Base-by-base conservation (phyloP, 495 filamentous ascomycete species). In the Hypoxylon fragiforme region DNA sequence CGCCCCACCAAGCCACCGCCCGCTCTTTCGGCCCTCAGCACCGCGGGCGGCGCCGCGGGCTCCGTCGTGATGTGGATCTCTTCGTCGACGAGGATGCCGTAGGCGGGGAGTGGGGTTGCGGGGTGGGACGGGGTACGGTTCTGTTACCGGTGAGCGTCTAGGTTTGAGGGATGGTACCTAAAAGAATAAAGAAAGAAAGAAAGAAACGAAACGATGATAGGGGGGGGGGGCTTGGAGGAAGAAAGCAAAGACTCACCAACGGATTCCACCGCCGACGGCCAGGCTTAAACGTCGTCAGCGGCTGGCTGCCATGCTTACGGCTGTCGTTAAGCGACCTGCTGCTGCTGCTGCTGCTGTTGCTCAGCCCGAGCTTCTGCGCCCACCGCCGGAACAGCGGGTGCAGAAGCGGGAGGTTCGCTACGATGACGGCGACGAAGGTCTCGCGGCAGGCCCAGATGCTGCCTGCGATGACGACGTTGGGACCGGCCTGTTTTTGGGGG, bases 341-440 rank as follows among this genome's bases (percentile, higher is more conserved):
- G 34, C 13, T 37, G 3, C 2, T 2, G 34, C 13, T 3, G 11
- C 8, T 3, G 34, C 3, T 3, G 34, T 12, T 69, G 9, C 47
- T 54, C 16, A 72, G 63, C 62, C 70, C 45, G 14, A 58, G 15
- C 15, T 52, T 58, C 30, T 21, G 7, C 12, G 38, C 46, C n/a
- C 24, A 72, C 15, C 61, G 51, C 12, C 69, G 65, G 36, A 80
- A 36, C 0, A 81, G 58, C 11, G 78, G 77, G 56, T 77, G 74
- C 3, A 81, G 54, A 69, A 81, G 77, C 6, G 80, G 80, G 0
- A 81, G 62, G 50, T 82, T 82, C 38, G 76, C 77, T 2, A 76
- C 80, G 22, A 81, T 60, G 0, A 80, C 70, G 16, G 78, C 73
- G 13, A 80, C 78, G 51, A 82, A 81, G 3, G 76, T 76, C 54